phyloP scores from a whole-genome alignment of 805 yeast genomes.

The Starmerella lactis-condensi region DNA sequence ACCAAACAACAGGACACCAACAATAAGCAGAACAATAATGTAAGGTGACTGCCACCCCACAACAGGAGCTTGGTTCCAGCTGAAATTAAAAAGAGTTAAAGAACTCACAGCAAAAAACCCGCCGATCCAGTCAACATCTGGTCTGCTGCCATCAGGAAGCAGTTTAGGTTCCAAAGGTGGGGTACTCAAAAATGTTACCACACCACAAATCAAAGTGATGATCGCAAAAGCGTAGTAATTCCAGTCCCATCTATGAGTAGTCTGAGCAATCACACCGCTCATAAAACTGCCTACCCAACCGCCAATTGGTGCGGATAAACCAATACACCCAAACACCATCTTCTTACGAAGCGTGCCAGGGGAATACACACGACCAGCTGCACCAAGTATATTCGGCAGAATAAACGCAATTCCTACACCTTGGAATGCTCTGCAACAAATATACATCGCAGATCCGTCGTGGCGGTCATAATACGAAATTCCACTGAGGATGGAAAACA shows the following conservation, averaged over 20 bases:
- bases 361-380: conserved; percentile 26
- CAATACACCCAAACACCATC: conserved; percentile 37
- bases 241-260: conserved; percentile 15
- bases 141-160: conserved; percentile 6
- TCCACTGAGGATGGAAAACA: conserved; percentile 48
- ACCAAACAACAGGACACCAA: conserved; percentile 30
- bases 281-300: conserved; percentile 37
- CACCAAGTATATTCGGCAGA: conserved; percentile 43
- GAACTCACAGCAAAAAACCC: conserved; percentile 39
- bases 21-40: conserved; percentile 33
- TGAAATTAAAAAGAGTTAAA: conserved; percentile 43
- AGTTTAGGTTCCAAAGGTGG: conserved; percentile 7
- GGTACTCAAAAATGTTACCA: conserved; percentile 4
- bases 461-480: conserved; percentile 31
- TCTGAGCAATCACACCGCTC: conserved; percentile 16
- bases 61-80: conserved; percentile 59
- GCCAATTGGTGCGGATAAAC: conserved; percentile 47
- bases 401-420: conserved; percentile 47
- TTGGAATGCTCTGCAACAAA: conserved; percentile 37
- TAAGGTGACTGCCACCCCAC: conserved; percentile 49
- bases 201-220: conserved; percentile 11
- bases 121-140: conserved; percentile 39
- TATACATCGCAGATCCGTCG: conserved; percentile 15
- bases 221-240: conserved; percentile 30
- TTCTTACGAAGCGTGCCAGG: conserved; percentile 26